Conservation (phyloP, 2,329 filamentous ascomycete genomes). For the Fusarium nisikadoi region DNA sequence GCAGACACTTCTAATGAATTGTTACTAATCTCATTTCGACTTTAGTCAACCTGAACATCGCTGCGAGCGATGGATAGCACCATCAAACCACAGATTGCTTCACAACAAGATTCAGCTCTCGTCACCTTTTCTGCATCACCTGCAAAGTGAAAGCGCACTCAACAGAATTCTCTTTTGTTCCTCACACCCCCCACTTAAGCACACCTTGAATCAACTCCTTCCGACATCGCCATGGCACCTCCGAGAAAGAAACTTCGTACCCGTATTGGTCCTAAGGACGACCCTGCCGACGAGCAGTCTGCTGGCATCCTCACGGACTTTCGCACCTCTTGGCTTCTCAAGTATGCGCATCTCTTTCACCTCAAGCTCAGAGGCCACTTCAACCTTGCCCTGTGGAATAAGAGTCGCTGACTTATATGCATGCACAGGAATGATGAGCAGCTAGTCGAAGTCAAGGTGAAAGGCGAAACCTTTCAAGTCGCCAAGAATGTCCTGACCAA, state of each 20-base stretch:
- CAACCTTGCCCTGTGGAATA: background rate
- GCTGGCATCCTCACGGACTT: conserved; percentile 44
- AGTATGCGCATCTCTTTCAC: conserved; percentile 40
- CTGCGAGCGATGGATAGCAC: background rate
- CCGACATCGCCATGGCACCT: conserved; percentile 19
- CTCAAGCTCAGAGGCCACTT: background rate
- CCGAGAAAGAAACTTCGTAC: conserved; percentile 35
- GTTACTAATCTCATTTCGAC: background rate
- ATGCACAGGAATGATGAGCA: conserved; percentile 45
- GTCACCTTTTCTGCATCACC: background rate
- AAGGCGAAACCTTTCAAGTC: conserved; percentile 46
- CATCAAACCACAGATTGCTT: background rate
- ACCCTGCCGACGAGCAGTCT: conserved; percentile 36
- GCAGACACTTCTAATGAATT: background rate
- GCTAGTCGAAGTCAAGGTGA: conserved; percentile 44
- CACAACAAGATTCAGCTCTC: background rate
- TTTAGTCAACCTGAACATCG: background rate
- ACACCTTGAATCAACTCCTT: background rate
- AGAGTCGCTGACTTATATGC: conserved; percentile 3
- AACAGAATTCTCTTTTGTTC: background rate
- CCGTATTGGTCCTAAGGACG: conserved; percentile 19
- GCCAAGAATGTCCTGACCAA: conserved; percentile 46
- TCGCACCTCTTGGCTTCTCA: conserved; percentile 50
- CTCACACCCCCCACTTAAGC: background rate
- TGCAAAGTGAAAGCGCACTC: background rate